Evolutionary conservation across 2,329 filamentous ascomycete species (phyloP), one percentile per base, ranked within the genome.

Genomic region (Penicillium sp.): DNA sequence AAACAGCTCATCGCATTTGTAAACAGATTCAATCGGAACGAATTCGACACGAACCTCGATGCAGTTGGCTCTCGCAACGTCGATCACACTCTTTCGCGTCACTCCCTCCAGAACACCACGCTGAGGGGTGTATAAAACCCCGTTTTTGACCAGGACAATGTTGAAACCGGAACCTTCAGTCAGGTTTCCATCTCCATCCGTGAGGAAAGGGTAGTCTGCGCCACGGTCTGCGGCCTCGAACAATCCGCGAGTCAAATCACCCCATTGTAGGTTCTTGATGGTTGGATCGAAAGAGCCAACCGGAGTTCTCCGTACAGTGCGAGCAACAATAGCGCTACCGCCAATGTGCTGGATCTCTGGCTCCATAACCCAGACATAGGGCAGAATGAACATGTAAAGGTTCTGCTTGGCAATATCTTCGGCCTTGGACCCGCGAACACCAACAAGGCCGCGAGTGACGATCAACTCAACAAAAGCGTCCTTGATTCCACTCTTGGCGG

Each of bases 151-250:
- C 1, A 81, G 46, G 3, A 74, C 55, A 8, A 81, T 68, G 56
- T 81, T 81, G 67, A 76, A 80, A 0, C 78, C 78, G 0, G 78
- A 76, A 0, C 78, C 79, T 51, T 81, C 78, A 0, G 80, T 81
- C 13, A 81, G 54, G 56, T 80, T 75, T 7, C 66, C 67, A 41
- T 80, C 78, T 1, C 78, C 78, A 54, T 81, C 79, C 0, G 76
- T 80, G 9, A 81, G 58, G 57, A 82, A 80, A 0, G 79, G 78
- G 46, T 80, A 80, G 0, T 54, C 61, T 0, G 78, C 77, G 0
- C 73, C 76, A 1, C 79, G 75, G 53, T 81, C 78, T 0, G 54
- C 44, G 0, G 78, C 78, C 60, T 82, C 80, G 23, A 78, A 71
- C 50, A 81, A 58, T 0, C 68, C 77, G 0, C 78, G 66, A 1